Evolutionary conservation across 2,329 filamentous ascomycete genomes (phyloP), one percentile per base, ranked within the genome.

Genomic region (Biscogniauxia mediterranea): DNA sequence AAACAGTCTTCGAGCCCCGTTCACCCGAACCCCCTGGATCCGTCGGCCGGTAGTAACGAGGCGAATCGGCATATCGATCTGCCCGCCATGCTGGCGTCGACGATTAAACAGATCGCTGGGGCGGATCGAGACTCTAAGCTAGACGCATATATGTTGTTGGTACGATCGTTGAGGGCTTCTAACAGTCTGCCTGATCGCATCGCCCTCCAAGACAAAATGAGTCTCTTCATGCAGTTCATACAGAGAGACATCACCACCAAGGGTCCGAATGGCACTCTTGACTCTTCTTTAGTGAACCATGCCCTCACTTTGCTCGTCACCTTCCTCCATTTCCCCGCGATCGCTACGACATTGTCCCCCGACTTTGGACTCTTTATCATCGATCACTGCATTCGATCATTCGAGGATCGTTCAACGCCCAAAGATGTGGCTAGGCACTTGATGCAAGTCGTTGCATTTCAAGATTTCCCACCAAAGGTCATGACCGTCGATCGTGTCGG

Each of bases 141-240:
- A 32, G 95, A 99, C 77, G 92, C 93, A 55, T 98, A 99, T 71
- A 87, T 89, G 73, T 90, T 90, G 70, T 80, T 99, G 52, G 86
- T 89, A 32, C 84, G 87, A 38, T 88, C 89, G 3, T 80, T 97
- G 68, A 91, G 92, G 73, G 85, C 89, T 5, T 97, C 94, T 60
- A 91, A 93, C 64, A 90, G 91, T 67, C 78, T 96, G 15, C 93
- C 93, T 0, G 89, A 95, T 66, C 80, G 86, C 42, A 85, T 89
- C 59, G 87, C 88, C 11, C 80, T 96, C 58, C 84, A 87, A 60
- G 85, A 86, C 56, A 96, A 95, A 75, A 89, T 97, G 81, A 83
- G 84, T 11, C 77, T 91, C 2, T 83, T 98, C 61, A 86, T 87
- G 66, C 89, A 92, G 62, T 97, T 93, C 72, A 92, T 98, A 59